These are phyloP conservation scores for Ganoderma sp. DNA, from an alignment of 1,284 basidiomycete species.

Conservation along the genomic window DNA sequence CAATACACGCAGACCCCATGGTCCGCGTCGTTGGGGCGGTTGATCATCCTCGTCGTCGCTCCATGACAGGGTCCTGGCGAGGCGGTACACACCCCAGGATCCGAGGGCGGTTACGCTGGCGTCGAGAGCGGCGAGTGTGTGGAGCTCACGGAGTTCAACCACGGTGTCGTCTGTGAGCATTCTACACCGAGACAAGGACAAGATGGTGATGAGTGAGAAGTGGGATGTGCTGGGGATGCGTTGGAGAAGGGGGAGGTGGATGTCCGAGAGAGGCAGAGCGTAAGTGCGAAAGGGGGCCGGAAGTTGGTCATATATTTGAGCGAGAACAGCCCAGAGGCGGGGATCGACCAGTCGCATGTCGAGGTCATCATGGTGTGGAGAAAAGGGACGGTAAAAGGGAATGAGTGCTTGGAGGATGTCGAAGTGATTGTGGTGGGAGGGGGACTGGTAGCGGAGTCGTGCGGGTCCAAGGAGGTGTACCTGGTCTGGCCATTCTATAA, in stretches of 20 bases:
- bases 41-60: conserved; percentile 30
- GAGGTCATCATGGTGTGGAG: conserved; percentile 32
- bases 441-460: conserved; percentile 40
- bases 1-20: conserved; percentile 63
- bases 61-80: conserved; percentile 41
- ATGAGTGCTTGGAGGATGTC: conserved; percentile 48
- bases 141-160: conserved; percentile 53
- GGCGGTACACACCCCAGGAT: conserved; percentile 52
- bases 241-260: conserved; percentile 62
- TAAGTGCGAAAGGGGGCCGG: conserved; percentile 52
- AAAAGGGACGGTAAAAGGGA: conserved; percentile 37
- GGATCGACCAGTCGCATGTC: conserved; percentile 52
- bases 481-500: conserved; percentile 47
- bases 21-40: conserved; percentile 46
- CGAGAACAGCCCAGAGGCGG: conserved; percentile 62
- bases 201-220: conserved; percentile 67
- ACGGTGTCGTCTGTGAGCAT: conserved; percentile 63
- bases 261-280: conserved; percentile 57
- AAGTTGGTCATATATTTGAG: conserved; percentile 61
- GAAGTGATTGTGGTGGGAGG: conserved; percentile 33
- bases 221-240: conserved; percentile 54
- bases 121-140: conserved; percentile 65
- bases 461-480: conserved; percentile 41
- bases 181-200: conserved; percentile 58
- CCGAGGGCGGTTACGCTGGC: conserved; percentile 58